Percentiles rank a stretch among this genome's conserved stretches.
Evolutionary conservation across 192 early-diverging fungal genomes (phyloP).

Genomic region (Backusella macrospora): DNA sequence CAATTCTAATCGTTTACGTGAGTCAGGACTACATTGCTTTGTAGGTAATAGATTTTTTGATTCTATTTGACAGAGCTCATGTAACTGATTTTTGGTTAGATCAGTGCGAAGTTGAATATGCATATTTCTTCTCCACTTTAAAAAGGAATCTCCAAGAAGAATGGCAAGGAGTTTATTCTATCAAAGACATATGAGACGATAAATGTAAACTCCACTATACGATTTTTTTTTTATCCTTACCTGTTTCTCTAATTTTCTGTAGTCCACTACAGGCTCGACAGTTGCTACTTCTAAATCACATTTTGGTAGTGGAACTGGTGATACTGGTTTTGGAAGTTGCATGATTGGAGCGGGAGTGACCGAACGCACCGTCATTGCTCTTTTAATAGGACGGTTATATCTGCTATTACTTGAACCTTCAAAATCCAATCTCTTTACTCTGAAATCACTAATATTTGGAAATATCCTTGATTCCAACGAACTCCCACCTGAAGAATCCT

Average conservation of each 20-base stretch:
- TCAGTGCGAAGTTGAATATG: neutral
- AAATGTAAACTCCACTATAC: no score
- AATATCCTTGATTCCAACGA: neutral
- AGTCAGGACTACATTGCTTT: neutral
- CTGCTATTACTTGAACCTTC: neutral
- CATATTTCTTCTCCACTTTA: neutral
- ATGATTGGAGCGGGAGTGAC: neutral
- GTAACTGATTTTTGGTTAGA: neutral
- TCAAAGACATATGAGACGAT: neutral
- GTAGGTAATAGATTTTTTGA: neutral
- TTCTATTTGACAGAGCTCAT: neutral
- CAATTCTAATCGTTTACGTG: neutral
- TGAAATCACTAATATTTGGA: neutral
- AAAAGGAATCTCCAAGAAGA: neutral
- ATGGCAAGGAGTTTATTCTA: neutral
- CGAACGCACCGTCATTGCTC: neutral
- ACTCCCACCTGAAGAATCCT: neutral
- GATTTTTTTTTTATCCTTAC: neutral
- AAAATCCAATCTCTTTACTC: neutral
- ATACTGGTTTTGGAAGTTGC: neutral
- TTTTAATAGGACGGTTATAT: neutral
- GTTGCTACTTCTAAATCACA: neutral
- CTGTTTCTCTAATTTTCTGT: neutral
- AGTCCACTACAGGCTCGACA: neutral
- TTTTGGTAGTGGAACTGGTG: neutral